phyloP scores from a whole-genome alignment of 1,284 basidiomycete genomes.

The Xanthoconium separans region DNA sequence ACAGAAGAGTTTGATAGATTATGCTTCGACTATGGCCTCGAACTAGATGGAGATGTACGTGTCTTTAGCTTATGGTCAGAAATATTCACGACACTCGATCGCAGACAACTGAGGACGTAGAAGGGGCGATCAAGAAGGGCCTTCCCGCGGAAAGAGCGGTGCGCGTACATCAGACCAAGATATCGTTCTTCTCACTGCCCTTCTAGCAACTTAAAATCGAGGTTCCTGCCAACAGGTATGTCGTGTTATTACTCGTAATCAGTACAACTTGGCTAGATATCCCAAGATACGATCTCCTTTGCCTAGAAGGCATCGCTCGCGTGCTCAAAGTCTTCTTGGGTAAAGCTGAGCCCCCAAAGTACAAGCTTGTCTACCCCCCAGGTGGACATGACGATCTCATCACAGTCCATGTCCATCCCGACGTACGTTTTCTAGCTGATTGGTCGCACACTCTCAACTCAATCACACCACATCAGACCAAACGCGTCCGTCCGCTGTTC shows the following conservation, averaged over 20 bases:
- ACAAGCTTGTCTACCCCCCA: constrained; percentile 67
- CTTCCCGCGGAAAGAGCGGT: constrained; percentile 82
- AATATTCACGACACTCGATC: constrained; percentile 5
- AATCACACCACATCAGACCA: constrained; percentile 48
- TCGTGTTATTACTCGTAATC: not conserved
- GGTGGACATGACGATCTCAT: constrained; percentile 66
- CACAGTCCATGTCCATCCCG: constrained; percentile 66
- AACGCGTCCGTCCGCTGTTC: constrained; percentile 87
- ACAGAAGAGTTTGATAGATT: constrained; percentile 94
- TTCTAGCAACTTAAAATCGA: constrained; percentile 97
- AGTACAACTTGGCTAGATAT: constrained; percentile 1
- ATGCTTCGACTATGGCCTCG: constrained; percentile 96
- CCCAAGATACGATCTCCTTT: constrained; percentile 92
- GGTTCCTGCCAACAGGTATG: constrained; percentile 89
- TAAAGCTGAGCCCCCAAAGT: constrained; percentile 67
- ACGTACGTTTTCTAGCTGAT: constrained; percentile 48
- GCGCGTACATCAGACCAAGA: constrained; percentile 28
- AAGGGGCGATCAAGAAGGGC: constrained; percentile 78
- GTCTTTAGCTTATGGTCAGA: not conserved
- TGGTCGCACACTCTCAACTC: not conserved
- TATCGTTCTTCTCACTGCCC: constrained; percentile 5
- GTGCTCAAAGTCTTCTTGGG: constrained; percentile 87
- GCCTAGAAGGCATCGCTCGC: constrained; percentile 93
- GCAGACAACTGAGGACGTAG: constrained; percentile 88
- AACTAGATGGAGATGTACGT: constrained; percentile 95